Percentiles rank a stretch among this genome's conserved stretches.
Conservation (phyloP, 306 rosid species). For the Luffa acutangula region DNA sequence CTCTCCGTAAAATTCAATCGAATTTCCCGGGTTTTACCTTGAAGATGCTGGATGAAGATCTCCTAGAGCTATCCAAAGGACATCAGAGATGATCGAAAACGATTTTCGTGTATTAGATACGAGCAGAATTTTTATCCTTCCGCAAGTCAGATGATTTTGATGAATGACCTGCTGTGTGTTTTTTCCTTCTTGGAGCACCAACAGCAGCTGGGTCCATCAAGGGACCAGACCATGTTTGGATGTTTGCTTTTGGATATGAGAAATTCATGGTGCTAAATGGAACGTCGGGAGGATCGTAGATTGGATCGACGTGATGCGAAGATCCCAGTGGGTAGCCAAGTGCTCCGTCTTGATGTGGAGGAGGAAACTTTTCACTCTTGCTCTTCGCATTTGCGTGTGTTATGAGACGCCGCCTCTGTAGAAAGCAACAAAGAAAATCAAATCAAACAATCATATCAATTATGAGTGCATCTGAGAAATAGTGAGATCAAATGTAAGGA, state of each 20-base stretch:
- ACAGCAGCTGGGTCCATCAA: conserved; percentile 50
- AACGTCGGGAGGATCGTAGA: conserved; percentile 76
- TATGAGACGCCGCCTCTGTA: conserved; percentile 81
- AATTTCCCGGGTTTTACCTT: conserved; percentile 27
- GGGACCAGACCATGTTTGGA: conserved; percentile 98
- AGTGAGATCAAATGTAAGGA: conserved; percentile 17
- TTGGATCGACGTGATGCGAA: conserved; percentile 82
- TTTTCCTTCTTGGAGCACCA: conserved; percentile 74
- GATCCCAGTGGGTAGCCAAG: conserved; percentile 85
- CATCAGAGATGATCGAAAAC: neutral
- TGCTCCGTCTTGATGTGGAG: conserved; percentile 97
- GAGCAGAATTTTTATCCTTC: conserved; percentile 22
- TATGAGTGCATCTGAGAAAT: neutral
- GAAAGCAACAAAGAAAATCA: neutral
- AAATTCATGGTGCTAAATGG: conserved; percentile 84
- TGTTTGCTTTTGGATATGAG: conserved; percentile 54
- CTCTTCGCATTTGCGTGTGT: conserved; percentile 96
- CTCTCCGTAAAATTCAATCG: conserved; percentile 38
- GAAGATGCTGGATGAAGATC: conserved; percentile 28
- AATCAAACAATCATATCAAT: neutral
- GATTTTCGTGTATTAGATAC: conserved; percentile 17
- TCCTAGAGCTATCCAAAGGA: conserved; percentile 29
- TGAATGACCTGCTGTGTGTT: conserved; percentile 42
- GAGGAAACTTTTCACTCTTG: conserved; percentile 99
- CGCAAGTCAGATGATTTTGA: conserved; percentile 41